Base-by-base conservation (phyloP, 176 grass and related monocot species). In the Tillandsia leiboldiana region DNA sequence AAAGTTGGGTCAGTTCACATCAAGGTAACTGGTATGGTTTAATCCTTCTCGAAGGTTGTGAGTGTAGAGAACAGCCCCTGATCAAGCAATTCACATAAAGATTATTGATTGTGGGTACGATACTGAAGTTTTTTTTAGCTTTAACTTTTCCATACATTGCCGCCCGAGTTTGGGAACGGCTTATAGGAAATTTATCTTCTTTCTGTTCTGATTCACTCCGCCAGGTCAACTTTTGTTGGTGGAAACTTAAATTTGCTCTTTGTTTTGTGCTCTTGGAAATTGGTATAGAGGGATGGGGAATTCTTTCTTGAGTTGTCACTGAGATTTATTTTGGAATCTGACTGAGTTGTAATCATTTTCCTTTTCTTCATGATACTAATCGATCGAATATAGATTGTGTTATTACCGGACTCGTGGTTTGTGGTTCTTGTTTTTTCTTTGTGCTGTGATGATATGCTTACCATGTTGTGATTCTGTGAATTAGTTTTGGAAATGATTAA, bases 1-100 rank as follows among this genome's bases (percentile, higher is more conserved):
- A 79, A 86, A 72, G 84, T 87, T 73, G 84, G 88, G 10, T 91
- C 84, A 17, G 62, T 83, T 75, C 88, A 68, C 65, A 91, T 91
- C 68, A 83, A 84, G 54, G 81, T 91, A 12, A 84, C 83, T n/a
- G 74, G 48, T 61, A 47, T 52, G 5, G 74, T 73, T 73, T 73
- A 81, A 53, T 78, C 65, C 1, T 76, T 67, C 0, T 90, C 83
- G 42, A 78, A 76, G 63, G 53, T 83, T 59, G 50, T 78, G 70
- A 50, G 63, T 77, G 77, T 66, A 28, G 78, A 28, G 57, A 73
- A 13, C 26, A 20, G 17, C 26, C 79, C 51, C 42, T 28, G 48
- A 64, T 10, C 42, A 53, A 80, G 62, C 53, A 85, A 77, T 10
- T 12, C 72, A 53, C 49, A 28, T 68, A 68, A 77, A 10, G n/a